phyloP scores from a whole-genome alignment of 352 stramenopile genomes.

The Globisporangium echinulatum region DNA sequence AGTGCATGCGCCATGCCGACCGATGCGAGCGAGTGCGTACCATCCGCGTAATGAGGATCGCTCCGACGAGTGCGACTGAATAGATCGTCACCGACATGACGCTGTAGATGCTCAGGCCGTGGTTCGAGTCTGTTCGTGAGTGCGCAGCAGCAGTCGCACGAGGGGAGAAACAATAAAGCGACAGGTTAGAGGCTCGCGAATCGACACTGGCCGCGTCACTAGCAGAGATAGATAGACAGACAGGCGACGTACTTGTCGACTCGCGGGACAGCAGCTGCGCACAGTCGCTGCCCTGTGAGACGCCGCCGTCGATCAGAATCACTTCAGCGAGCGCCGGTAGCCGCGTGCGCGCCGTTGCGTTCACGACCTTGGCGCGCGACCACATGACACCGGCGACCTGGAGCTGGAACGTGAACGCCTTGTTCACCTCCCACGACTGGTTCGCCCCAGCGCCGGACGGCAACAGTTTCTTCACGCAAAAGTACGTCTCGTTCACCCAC shows the following conservation, averaged over 20 bases:
- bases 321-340: conserved; percentile 54
- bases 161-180: background rate
- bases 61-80: conserved; percentile 60
- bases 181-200: background rate
- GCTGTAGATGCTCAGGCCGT: conserved; percentile 78
- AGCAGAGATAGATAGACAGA: background rate
- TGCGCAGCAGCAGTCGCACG: too few species aligned
- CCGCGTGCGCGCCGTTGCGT: conserved; percentile 11
- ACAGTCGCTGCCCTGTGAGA: conserved; percentile 56
- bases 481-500: conserved; percentile 61
- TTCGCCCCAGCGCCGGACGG: conserved; percentile 54
- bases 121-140: conserved; percentile 33
- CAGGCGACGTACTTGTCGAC: conserved; percentile 40
- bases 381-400: conserved; percentile 51
- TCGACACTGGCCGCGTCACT: too few species aligned
- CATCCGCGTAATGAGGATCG: conserved; percentile 79
- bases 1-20: background rate
- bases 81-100: conserved; percentile 85
- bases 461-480: conserved; percentile 64
- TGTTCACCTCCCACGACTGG: conserved; percentile 59
- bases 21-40: conserved; percentile 16
- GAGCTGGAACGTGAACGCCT: conserved; percentile 70
- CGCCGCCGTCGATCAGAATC: conserved; percentile 46
- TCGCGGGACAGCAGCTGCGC: conserved; percentile 58
- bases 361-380: conserved; percentile 14